Evolutionary conservation across 1,284 basidiomycete species (phyloP), one percentile per base, ranked within the genome.

Genomic region (Mrakiaceae sp.): DNA sequence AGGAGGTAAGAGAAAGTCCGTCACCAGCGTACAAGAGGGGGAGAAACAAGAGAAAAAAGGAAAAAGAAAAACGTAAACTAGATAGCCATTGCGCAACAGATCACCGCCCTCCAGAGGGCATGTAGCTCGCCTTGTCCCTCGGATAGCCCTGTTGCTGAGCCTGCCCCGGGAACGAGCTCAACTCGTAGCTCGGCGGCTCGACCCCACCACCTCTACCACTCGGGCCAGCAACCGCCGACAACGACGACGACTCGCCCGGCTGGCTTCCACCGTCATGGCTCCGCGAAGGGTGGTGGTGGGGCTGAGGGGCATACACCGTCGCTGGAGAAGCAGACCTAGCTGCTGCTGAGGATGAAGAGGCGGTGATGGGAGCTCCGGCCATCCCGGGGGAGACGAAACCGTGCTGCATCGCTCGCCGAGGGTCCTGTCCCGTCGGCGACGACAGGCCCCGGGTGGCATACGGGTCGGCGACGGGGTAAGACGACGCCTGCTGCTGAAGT

Each of bases 101-200:
- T 27, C 16, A 39, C 6, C 12, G 39, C 39, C 53, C 53, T 16
- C 53, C 53, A 49, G 48, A n/a, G n/a, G 57, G 57, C n/a, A 47
- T 44, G 42, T 58, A 58, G 11, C 57, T 47, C 0, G 46, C 57
- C 57, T 58, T 58, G 46, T 58, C 57, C 16, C 57, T 58, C 57
- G 57, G 57, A 39, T 47, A 58, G 51, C 51, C 51, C 14, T 52
- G 51, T 27, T 47, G 46, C 9, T 58, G 46, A 9, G 42, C 49
- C 57, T 58, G 57, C 16, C 57, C 57, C 12, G 57, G 57, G 11
- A 58, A n/a, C 46, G 57, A 58, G 7, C 44, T 57, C 46, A 63
- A n/a, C 55, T 63, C 61, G 54, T 63, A 63, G 47, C 54, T 57
- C 61, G 61, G 61, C 10, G 61, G 61, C 11, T 58, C 57, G 44